A percentile compares a stretch with the other conserved stretches of the same genome.
These are phyloP conservation scores for Aphanocladium album DNA, from an alignment of 2,329 filamentous ascomycete species.

Conservation along the genomic window DNA sequence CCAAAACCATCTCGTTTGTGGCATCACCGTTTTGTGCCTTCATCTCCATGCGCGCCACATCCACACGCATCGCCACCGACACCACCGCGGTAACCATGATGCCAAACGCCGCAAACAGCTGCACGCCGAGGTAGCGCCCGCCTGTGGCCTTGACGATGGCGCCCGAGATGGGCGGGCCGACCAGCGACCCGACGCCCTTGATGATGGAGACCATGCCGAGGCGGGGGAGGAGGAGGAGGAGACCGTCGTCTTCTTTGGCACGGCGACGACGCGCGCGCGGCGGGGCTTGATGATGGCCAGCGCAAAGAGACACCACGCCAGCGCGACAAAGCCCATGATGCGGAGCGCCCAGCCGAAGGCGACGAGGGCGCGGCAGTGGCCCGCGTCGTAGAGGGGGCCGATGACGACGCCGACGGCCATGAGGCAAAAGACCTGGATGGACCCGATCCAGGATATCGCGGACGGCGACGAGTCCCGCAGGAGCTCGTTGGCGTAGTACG, in stretches of 20 bases:
- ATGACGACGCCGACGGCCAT: conserved; percentile 30
- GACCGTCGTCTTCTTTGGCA: conserved; percentile 21
- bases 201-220: conserved; percentile 38
- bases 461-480: conserved; percentile 23
- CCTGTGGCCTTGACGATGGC: conserved; percentile 24
- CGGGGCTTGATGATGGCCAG: conserved; percentile 23
- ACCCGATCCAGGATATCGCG: conserved; percentile 33
- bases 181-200: conserved; percentile 31
- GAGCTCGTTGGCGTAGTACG: conserved; percentile 27
- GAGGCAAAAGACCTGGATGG: conserved; percentile 33
- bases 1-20: not conserved
- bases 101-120: conserved; percentile 20
- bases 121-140: conserved; percentile 20
- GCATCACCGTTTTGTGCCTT: not conserved
- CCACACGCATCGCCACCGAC: conserved; percentile 15
- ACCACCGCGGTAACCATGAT: conserved; percentile 21
- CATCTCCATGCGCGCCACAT: conserved; percentile 14
- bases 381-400: conserved; percentile 36
- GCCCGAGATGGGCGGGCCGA: conserved; percentile 36
- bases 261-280: not conserved
- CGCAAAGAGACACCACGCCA: conserved; percentile 26
- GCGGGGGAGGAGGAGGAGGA: conserved; percentile 35
- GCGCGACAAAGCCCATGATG: conserved; percentile 30
- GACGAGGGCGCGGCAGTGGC: conserved; percentile 29
- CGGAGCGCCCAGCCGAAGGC: conserved; percentile 32